Conservation (phyloP, 192 early-diverging fungal genomes). For the Physocladia obscura region DNA sequence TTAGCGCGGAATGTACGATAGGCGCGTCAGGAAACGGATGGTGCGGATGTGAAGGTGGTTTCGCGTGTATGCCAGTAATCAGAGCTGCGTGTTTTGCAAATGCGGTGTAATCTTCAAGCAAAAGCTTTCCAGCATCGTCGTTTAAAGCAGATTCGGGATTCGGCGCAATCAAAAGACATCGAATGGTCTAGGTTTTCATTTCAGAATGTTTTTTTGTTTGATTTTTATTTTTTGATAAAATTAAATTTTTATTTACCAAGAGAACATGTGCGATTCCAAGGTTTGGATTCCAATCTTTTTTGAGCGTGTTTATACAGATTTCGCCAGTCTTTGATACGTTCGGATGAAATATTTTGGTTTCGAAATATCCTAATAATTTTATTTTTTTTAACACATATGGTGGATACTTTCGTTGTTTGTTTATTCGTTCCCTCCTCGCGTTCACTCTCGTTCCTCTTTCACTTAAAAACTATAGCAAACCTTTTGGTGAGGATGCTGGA, state of each 20-base stretch:
- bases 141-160: constrained; percentile 96
- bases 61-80: constrained; percentile 80
- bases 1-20: background rate
- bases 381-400: too few relatives aligned
- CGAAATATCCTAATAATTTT: constrained; percentile 74
- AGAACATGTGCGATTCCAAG: constrained; percentile 82
- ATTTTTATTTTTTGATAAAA: background rate
- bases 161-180: constrained; percentile 90
- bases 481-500: constrained; percentile 81
- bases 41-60: background rate
- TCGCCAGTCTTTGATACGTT: constrained; percentile 86
- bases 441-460: background rate
- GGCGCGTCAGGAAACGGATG: constrained; percentile 12
- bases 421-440: background rate
- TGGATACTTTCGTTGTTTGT: background rate
- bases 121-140: constrained; percentile 87
- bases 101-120: constrained; percentile 82
- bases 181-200: constrained; percentile 80
- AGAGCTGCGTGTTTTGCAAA: constrained; percentile 79
- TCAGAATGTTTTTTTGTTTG: background rate
- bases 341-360: constrained; percentile 96
- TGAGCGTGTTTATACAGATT: constrained; percentile 94
- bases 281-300: constrained; percentile 93
- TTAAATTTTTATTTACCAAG: constrained; percentile 51
- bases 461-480: constrained; percentile 40